phyloP scores from a whole-genome alignment of 371 early-diverging fungal genomes.

The Gilbertella persicaria region DNA sequence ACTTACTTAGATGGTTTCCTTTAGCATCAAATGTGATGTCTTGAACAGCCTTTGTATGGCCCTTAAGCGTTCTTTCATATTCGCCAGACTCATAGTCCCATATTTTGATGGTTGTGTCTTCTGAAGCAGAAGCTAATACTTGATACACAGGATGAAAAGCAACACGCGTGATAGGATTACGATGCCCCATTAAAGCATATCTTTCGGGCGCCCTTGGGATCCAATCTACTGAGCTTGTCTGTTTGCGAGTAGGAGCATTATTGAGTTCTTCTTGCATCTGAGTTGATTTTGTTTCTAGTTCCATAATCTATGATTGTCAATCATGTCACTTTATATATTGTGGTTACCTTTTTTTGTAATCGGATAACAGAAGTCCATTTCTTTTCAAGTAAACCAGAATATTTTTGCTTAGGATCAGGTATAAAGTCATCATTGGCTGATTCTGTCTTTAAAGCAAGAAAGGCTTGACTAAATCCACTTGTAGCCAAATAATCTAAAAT shows the following conservation, averaged over 20 bases:
- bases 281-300: conserved; percentile 75
- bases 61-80: conserved; percentile 85
- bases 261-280: conserved; percentile 74
- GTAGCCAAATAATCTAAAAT: conserved; percentile 82
- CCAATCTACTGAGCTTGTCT: conserved; percentile 66
- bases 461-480: conserved; percentile 69
- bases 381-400: conserved; percentile 83
- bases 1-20: conserved; percentile 68
- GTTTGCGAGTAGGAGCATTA: conserved; percentile 61
- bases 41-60: conserved; percentile 89
- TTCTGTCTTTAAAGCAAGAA: conserved; percentile 66
- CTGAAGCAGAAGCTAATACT: conserved; percentile 79
- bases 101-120: conserved; percentile 85
- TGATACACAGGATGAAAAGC: conserved; percentile 85
- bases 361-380: conserved; percentile 92
- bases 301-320: conserved; percentile 69
- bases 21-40: conserved; percentile 78
- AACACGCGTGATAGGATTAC: conserved; percentile 79
- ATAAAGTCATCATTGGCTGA: conserved; percentile 67
- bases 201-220: conserved; percentile 79
- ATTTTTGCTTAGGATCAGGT: conserved; percentile 73
- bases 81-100: conserved; percentile 91
- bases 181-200: conserved; percentile 69
- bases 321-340: neutral
- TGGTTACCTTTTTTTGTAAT: conserved; percentile 77